Evolutionary conservation across 805 yeast genomes (phyloP).

Genomic region (Wickerhamiella lipophila): DNA sequence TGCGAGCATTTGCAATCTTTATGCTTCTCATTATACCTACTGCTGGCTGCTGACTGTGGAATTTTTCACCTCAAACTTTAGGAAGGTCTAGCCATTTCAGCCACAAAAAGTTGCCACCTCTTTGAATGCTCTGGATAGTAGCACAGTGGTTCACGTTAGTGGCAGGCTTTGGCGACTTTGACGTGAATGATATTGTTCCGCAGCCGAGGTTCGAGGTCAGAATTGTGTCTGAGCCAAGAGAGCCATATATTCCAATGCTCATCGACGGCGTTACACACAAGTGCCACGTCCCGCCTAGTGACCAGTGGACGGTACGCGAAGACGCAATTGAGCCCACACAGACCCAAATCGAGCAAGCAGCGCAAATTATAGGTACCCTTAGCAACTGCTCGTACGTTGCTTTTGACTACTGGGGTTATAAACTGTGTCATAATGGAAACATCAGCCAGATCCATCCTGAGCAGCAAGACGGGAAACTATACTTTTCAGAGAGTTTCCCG

Average conservation of each 20-base stretch:
- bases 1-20: slow-evolving; percentile 18
- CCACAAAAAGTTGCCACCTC: slow-evolving; percentile 1
- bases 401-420: slow-evolving; percentile 44
- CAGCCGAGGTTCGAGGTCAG: slow-evolving; percentile 9
- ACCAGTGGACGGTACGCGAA: background rate
- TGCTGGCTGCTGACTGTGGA: slow-evolving; percentile 2
- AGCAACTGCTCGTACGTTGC: slow-evolving; percentile 22
- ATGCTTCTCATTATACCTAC: slow-evolving; percentile 13
- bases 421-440: slow-evolving; percentile 37
- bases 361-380: background rate
- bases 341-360: background rate
- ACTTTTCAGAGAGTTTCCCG: background rate
- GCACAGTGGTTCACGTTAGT: background rate
- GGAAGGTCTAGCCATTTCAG: no score
- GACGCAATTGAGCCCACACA: background rate
- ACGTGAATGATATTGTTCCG: slow-evolving; percentile 1
- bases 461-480: background rate
- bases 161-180: background rate
- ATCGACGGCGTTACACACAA: background rate
- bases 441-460: slow-evolving; percentile 37
- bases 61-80: no score
- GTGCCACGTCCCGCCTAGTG: slow-evolving; percentile 9
- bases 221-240: background rate
- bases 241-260: background rate
- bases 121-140: slow-evolving; percentile 1